These are phyloP conservation scores for Candolleomyces eurysporus DNA, from an alignment of 768 basidiomycete species.

Conservation along the genomic window DNA sequence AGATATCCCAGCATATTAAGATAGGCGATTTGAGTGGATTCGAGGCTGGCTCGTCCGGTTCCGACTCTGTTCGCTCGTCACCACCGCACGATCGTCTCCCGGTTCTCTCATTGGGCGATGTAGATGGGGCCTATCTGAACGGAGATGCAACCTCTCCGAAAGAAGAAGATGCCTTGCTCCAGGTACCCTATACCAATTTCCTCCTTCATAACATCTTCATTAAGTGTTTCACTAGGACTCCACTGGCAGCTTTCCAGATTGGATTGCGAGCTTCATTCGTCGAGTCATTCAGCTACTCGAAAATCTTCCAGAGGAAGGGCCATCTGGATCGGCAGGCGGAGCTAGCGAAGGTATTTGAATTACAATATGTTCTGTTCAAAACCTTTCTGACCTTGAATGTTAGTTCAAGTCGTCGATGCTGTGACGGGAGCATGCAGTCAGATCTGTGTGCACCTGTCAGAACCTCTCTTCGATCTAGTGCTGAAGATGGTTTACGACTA, in stretches of 20 bases:
- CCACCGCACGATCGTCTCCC: constrained; percentile 29
- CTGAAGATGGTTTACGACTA: constrained; percentile 84
- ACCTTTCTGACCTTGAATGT: neutral
- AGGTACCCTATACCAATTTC: constrained; percentile 28
- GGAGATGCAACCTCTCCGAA: constrained; percentile 47
- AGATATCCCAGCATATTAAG: constrained; percentile 73
- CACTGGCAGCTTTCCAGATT: constrained; percentile 74
- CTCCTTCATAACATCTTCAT: neutral
- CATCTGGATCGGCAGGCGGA: constrained; percentile 58
- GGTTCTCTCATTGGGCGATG: constrained; percentile 35
- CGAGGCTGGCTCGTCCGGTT: constrained; percentile 17
- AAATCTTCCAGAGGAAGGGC: constrained; percentile 82
- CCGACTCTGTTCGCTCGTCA: constrained; percentile 31
- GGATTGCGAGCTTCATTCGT: constrained; percentile 80
- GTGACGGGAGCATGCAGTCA: constrained; percentile 74
- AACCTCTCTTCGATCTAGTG: constrained; percentile 73
- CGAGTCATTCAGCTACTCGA: constrained; percentile 78
- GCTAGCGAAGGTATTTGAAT: constrained; percentile 54
- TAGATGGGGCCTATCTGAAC: constrained; percentile 35
- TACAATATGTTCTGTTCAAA: neutral
- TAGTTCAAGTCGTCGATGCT: constrained; percentile 75
- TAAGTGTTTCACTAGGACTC: constrained; percentile 40
- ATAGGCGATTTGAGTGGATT: constrained; percentile 59
- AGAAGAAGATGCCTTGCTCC: constrained; percentile 71
- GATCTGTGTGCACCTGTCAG: constrained; percentile 74